A percentile compares a stretch with the other conserved stretches of the same genome.
Conservation (phyloP, 2,329 filamentous ascomycete genomes). For the Cladosporium sp. region DNA sequence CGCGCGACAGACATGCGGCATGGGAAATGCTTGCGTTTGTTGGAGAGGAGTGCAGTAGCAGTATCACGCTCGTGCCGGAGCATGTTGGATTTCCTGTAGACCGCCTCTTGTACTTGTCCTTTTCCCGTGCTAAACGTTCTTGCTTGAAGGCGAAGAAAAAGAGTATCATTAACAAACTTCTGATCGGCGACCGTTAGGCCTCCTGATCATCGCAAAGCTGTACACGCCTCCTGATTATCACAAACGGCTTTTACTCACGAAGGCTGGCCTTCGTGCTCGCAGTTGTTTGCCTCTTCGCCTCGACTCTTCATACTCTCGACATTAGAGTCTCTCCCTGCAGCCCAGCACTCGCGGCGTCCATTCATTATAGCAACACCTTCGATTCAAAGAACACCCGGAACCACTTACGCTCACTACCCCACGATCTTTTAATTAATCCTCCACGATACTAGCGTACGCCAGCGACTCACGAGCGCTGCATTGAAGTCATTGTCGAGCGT, state of each 20-base stretch:
- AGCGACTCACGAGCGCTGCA: background rate
- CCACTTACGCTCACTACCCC: slow-evolving; percentile 4
- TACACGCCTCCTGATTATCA: slow-evolving; percentile 13
- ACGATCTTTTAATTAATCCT: slow-evolving; percentile 1
- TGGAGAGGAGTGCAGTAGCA: background rate
- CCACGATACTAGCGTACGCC: background rate
- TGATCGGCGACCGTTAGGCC: slow-evolving; percentile 17
- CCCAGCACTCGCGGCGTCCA: slow-evolving; percentile 15
- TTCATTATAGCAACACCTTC: slow-evolving; percentile 3
- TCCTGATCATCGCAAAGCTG: slow-evolving; percentile 17
- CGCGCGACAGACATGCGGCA: slow-evolving; percentile 7
- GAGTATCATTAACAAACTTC: background rate
- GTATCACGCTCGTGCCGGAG: background rate
- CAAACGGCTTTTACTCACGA: slow-evolving; percentile 10
- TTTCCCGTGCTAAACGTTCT: background rate
- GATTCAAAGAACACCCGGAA: background rate
- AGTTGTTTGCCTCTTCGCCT: background rate
- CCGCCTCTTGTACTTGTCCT: background rate
- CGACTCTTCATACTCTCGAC: slow-evolving; percentile 2
- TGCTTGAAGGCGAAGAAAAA: background rate
- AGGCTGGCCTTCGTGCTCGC: background rate
- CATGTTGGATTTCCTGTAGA: slow-evolving; percentile 1
- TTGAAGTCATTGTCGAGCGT: background rate
- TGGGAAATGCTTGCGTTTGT: slow-evolving; percentile 3
- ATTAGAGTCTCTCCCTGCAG: slow-evolving; percentile 9